These are phyloP conservation scores for Diaporthe citriasiana DNA, from an alignment of 2,329 filamentous ascomycete species.

Conservation along the genomic window DNA sequence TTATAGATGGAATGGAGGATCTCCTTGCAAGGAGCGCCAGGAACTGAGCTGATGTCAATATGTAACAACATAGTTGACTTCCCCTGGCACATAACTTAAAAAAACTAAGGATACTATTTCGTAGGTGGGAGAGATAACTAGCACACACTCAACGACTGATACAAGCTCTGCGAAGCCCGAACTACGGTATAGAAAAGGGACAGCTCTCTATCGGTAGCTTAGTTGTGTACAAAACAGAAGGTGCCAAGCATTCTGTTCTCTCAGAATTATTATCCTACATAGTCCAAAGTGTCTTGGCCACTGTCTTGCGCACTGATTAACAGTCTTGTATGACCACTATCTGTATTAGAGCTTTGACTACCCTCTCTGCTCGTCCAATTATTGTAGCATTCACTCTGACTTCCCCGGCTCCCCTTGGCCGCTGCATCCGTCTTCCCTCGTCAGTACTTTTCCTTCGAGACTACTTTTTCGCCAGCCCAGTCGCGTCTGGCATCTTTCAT, in stretches of 20 bases:
- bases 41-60: not conserved
- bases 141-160: not conserved
- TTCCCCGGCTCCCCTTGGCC: not conserved
- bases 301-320: not conserved
- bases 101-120: not conserved
- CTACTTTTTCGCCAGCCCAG: not conserved
- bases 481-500: not conserved
- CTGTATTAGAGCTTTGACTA: too few species aligned
- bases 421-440: not conserved
- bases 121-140: not conserved
- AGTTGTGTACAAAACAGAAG: not conserved
- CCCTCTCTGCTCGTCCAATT: not conserved
- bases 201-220: too few species aligned
- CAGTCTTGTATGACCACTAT: not conserved
- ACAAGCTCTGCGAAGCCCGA: not conserved
- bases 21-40: conserved; percentile 1
- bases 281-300: not conserved
- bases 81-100: not conserved
- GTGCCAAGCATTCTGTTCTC: not conserved
- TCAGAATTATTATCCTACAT: not conserved
- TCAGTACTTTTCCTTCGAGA: not conserved
- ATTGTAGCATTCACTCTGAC: not conserved
- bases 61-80: not conserved
- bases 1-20: not conserved
- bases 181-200: not conserved